Conservation (phyloP, 148 eudicot genomes). For the Persicaria maculosa region DNA sequence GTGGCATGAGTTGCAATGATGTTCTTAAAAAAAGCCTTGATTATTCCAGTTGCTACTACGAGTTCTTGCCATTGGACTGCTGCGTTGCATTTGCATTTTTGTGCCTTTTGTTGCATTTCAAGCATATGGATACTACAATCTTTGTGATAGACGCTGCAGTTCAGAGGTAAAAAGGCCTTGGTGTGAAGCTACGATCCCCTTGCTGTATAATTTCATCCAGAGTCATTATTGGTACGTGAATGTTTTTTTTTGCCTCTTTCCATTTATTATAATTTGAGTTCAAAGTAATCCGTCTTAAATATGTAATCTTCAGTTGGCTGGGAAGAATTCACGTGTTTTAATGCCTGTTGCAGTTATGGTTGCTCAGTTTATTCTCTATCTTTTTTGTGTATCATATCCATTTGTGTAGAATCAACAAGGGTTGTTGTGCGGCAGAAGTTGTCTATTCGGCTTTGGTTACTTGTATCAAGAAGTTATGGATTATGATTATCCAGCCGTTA, state of each 20-base stretch:
- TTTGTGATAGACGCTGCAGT: too few relatives aligned
- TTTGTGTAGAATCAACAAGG: too few relatives aligned
- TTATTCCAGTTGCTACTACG: constrained; percentile 42
- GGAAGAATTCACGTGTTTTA: background rate
- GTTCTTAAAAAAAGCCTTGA: background rate
- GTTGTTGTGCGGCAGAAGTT: too few relatives aligned
- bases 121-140: constrained; percentile 92
- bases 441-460: too few relatives aligned
- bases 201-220: too few relatives aligned
- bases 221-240: constrained; percentile 95
- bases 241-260: too few relatives aligned
- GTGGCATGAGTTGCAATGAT: background rate
- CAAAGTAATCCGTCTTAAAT: too few relatives aligned
- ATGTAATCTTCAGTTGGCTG: background rate
- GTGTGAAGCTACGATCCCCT: too few relatives aligned
- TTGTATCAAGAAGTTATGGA: too few relatives aligned
- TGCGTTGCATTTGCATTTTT: constrained; percentile 47
- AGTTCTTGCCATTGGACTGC: constrained; percentile 49
- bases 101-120: constrained; percentile 74
- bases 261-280: too few relatives aligned
- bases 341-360: background rate
- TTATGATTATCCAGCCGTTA: too few relatives aligned
- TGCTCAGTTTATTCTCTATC: background rate
- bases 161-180: too few relatives aligned
- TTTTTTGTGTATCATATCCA: background rate